phyloP scores from a whole-genome alignment of 2,329 filamentous ascomycete species.

The Tolypocladium ovalisporum region DNA sequence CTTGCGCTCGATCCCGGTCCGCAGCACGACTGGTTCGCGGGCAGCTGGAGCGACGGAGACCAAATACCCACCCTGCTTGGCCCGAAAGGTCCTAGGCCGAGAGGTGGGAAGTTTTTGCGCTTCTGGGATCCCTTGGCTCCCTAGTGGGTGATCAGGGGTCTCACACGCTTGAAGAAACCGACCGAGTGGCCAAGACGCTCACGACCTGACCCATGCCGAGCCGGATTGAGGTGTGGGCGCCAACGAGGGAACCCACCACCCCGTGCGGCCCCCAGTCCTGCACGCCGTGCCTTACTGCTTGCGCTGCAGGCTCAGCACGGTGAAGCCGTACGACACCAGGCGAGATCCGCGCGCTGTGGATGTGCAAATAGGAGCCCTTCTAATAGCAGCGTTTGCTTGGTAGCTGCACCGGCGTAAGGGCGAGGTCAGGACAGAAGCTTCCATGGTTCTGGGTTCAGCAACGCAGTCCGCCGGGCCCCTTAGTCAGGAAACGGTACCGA shows the following conservation, averaged over 20 bases:
- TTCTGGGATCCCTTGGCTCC: neutral
- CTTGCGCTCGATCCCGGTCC: neutral
- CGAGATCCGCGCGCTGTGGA: neutral
- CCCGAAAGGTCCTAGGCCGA: neutral
- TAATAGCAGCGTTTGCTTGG: neutral
- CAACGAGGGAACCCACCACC: neutral
- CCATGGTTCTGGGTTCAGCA: neutral
- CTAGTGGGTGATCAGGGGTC: conserved; percentile 1
- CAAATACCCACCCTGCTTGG: neutral
- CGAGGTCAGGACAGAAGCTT: neutral
- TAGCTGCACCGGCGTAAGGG: neutral
- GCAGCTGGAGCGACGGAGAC: neutral
- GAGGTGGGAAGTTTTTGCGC: neutral
- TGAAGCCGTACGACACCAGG: too few species aligned
- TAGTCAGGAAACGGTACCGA: neutral
- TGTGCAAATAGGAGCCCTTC: neutral
- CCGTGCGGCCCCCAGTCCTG: neutral
- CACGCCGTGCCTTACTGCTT: neutral
- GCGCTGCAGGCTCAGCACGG: neutral
- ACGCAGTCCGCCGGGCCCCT: neutral
- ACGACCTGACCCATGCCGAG: neutral
- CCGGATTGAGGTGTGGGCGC: neutral
- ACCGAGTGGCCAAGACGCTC: neutral
- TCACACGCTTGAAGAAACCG: neutral
- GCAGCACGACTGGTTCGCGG: neutral